Conservation (phyloP, 306 rosid species). For the Fragaria nilgerrensis region DNA sequence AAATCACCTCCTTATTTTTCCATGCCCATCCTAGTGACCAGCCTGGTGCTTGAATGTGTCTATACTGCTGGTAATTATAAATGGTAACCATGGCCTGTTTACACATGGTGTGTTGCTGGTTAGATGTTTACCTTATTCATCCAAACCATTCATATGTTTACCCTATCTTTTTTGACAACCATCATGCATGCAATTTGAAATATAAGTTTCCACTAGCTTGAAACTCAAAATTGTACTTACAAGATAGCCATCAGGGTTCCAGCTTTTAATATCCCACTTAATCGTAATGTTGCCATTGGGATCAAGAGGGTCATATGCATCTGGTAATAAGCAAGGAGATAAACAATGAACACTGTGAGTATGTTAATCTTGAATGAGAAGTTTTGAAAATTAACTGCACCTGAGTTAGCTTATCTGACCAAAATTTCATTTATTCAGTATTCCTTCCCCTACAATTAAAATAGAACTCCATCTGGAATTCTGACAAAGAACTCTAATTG, state of each 20-base stretch:
- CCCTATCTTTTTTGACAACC: not conserved
- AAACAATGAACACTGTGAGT: not conserved
- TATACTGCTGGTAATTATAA: conserved; percentile 75
- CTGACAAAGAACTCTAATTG: no score
- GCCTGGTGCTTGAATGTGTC: conserved; percentile 77
- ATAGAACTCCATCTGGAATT: no score
- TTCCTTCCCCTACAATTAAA: not conserved
- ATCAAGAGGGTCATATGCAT: conserved; percentile 84
- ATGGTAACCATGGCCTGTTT: conserved; percentile 71
- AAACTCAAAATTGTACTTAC: conserved; percentile 37
- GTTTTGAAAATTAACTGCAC: not conserved
- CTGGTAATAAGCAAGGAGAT: conserved; percentile 38
- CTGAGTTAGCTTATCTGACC: not conserved
- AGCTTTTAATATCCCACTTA: conserved; percentile 71
- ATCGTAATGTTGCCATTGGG: conserved; percentile 76
- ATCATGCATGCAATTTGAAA: not conserved
- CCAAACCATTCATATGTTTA: not conserved
- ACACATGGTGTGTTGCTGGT: conserved; percentile 18
- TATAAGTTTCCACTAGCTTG: not conserved
- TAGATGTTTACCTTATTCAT: conserved; percentile 19
- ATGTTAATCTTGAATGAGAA: not conserved
- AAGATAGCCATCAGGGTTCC: conserved; percentile 78
- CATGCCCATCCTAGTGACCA: conserved; percentile 85
- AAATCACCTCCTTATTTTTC: conserved; percentile 86
- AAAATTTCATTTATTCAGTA: not conserved